Evolutionary conservation across 2,329 filamentous ascomycete genomes (phyloP).

Genomic region (Ceratocystis ficicola): DNA sequence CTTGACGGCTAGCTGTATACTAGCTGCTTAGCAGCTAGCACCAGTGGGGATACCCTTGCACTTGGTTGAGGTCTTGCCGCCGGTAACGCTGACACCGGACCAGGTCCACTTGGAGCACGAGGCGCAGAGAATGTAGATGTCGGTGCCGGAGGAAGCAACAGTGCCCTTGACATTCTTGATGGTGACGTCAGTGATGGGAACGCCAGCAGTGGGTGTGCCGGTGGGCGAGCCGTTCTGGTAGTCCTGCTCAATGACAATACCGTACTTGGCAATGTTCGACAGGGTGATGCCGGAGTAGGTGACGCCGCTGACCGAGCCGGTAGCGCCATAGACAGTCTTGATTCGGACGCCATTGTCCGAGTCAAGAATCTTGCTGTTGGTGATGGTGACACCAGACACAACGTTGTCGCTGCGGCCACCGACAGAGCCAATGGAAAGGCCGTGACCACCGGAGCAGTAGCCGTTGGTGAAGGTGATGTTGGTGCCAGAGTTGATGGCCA

Average conservation of each 20-base stretch:
- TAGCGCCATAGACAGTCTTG: constrained; percentile 39
- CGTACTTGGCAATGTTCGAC: constrained; percentile 33
- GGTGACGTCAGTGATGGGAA: constrained; percentile 42
- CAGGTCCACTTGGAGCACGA: constrained; percentile 42
- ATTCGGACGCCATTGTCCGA: constrained; percentile 42
- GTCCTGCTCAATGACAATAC: constrained; percentile 34
- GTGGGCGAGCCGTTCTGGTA: constrained; percentile 39
- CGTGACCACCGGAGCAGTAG: constrained; percentile 36
- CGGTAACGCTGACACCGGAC: constrained; percentile 38
- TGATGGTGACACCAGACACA: constrained; percentile 40
- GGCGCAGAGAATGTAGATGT: constrained; percentile 44
- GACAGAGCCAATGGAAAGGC: constrained; percentile 35
- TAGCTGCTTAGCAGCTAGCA: constrained; percentile 18
- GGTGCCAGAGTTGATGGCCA: constrained; percentile 44
- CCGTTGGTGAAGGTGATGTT: constrained; percentile 37
- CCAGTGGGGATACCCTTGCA: constrained; percentile 27
- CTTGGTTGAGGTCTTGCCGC: constrained; percentile 34
- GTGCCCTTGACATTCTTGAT: constrained; percentile 35
- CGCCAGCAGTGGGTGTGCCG: constrained; percentile 36
- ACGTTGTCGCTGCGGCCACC: constrained; percentile 40
- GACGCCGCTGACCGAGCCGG: constrained; percentile 34
- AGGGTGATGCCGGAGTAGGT: constrained; percentile 36
- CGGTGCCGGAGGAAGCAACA: constrained; percentile 31
- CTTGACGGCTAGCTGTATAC: background rate
- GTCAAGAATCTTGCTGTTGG: constrained; percentile 38